Percentiles rank a stretch among this genome's conserved stretches.
These are phyloP conservation scores for Oryza nivara DNA, from an alignment of 176 grass and related monocot species.

Conservation along the genomic window DNA sequence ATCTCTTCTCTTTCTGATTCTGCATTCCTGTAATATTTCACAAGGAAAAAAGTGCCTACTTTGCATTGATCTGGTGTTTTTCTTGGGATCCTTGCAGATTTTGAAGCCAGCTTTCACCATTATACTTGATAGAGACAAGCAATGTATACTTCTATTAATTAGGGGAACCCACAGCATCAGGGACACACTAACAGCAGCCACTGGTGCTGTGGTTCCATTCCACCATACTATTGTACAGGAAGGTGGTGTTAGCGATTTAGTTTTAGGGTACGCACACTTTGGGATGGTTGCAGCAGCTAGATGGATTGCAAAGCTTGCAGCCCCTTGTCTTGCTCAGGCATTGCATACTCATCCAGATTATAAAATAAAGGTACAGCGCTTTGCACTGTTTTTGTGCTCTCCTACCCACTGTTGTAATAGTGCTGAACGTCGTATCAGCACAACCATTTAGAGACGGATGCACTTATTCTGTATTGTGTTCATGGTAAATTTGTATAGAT, in stretches of 20 bases:
- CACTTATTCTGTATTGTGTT: not conserved
- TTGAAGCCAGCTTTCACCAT: slow-evolving; percentile 97
- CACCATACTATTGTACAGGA: slow-evolving; percentile 92
- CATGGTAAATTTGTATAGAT: slow-evolving; percentile 56
- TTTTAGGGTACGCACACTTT: slow-evolving; percentile 99
- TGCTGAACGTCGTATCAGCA: not conserved
- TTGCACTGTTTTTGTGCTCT: not conserved
- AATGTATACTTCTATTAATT: slow-evolving; percentile 87
- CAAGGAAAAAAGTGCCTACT: not conserved
- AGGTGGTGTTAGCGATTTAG: slow-evolving; percentile 87
- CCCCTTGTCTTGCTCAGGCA: slow-evolving; percentile 75
- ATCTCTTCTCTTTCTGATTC: slow-evolving; percentile 36
- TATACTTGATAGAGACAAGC: slow-evolving; percentile 78
- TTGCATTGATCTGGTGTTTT: slow-evolving; percentile 35
- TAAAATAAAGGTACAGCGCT: slow-evolving; percentile 65
- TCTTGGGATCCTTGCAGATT: slow-evolving; percentile 66
- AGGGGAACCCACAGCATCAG: slow-evolving; percentile 98
- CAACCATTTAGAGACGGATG: not conserved
- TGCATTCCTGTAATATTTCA: not conserved
- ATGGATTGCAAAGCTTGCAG: slow-evolving; percentile 94
- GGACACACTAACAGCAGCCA: slow-evolving; percentile 94
- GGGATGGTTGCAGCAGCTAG: slow-evolving; percentile 98
- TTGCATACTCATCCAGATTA: slow-evolving; percentile 71
- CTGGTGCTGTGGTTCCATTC: slow-evolving; percentile 93
- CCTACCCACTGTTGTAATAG: not conserved